A percentile compares a stretch with the other conserved stretches of the same genome.
phyloP scores from a whole-genome alignment of 345 rosid genomes.

The Draba incana region DNA sequence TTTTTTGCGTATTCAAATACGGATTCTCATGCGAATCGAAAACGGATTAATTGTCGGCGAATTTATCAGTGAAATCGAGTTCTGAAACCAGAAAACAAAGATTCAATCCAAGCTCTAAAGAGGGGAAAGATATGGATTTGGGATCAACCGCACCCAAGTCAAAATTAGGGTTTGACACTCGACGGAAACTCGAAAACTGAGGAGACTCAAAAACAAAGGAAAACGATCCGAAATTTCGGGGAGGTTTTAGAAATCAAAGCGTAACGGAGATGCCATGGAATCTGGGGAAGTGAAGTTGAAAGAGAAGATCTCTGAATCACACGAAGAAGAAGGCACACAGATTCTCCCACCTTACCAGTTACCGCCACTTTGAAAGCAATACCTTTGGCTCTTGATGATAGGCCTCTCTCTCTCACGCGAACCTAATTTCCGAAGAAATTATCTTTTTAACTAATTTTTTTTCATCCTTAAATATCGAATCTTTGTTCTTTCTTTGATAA shows the following conservation, averaged over 20 bases:
- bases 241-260: not conserved
- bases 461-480: constrained; percentile 3
- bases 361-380: not conserved
- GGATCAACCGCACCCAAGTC: not conserved
- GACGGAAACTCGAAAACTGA: not conserved
- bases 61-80: constrained; percentile 16
- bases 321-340: constrained; percentile 2
- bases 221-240: not conserved
- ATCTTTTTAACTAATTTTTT: too few relatives aligned
- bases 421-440: not conserved
- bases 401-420: constrained; percentile 1
- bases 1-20: too few relatives aligned
- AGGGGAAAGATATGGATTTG: too few relatives aligned
- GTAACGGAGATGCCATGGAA: constrained; percentile 11
- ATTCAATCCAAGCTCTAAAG: too few relatives aligned
- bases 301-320: not conserved
- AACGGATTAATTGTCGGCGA: too few relatives aligned
- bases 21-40: too few relatives aligned
- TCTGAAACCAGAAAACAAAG: not conserved
- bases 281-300: not conserved
- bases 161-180: constrained; percentile 22
- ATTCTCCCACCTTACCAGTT: constrained; percentile 17
- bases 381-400: constrained; percentile 24
- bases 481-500: not conserved
- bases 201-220: not conserved